Conservation (phyloP, 2,329 filamentous ascomycete species). For the Didymella exigua region DNA sequence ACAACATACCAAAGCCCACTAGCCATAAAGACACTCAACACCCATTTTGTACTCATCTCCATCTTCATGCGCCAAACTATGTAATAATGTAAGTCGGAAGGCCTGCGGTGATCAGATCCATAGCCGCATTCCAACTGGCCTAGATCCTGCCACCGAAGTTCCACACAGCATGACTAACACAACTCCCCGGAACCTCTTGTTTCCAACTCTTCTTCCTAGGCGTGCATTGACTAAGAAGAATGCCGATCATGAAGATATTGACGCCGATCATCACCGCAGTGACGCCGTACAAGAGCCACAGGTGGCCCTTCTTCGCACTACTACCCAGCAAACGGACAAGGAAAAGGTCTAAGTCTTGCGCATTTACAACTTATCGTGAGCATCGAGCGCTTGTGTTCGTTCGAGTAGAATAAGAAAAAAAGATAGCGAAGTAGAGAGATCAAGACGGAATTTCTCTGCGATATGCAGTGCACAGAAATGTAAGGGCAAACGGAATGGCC, state of each 20-base stretch:
- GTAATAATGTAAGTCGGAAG: slow-evolving; percentile 3
- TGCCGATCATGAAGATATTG: background rate
- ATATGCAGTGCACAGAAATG: too few relatives aligned
- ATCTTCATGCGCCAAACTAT: slow-evolving; percentile 8
- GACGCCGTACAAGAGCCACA: slow-evolving; percentile 1
- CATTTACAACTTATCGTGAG: too few relatives aligned
- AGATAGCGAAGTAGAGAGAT: too few relatives aligned
- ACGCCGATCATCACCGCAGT: slow-evolving; percentile 2
- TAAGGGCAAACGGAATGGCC: too few relatives aligned
- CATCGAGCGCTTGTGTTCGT: too few relatives aligned
- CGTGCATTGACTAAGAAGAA: slow-evolving; percentile 2
- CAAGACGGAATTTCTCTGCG: too few relatives aligned
- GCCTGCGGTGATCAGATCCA: background rate
- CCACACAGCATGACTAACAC: too few relatives aligned
- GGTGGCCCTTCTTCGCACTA: background rate
- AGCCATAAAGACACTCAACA: background rate
- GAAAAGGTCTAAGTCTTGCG: too few relatives aligned
- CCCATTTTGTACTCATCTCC: background rate
- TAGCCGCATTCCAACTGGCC: too few relatives aligned
- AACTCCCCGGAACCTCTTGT: too few relatives aligned
- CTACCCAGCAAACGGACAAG: background rate
- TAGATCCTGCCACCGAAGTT: too few relatives aligned
- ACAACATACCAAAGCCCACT: background rate
- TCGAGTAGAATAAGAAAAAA: too few relatives aligned
- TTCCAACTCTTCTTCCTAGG: slow-evolving; percentile 8